These are phyloP conservation scores for Pythium myriotylum DNA, from an alignment of 352 stramenopile genomes.

Conservation along the genomic window DNA sequence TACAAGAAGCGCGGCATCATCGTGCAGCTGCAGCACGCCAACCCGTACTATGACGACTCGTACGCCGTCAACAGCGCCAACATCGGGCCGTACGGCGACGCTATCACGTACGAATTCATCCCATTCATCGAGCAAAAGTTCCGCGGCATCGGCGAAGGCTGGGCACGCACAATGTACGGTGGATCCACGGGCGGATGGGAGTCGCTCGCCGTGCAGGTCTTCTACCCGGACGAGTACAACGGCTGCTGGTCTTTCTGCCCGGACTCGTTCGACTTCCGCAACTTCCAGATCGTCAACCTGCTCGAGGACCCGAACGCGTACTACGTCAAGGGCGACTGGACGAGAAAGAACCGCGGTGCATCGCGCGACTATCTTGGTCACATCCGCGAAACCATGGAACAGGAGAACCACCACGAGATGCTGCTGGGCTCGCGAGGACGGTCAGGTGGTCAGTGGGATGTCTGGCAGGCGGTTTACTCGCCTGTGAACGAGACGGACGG, in stretches of 20 bases:
- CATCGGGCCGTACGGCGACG: slow-evolving; percentile 72
- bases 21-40: slow-evolving; percentile 76
- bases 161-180: slow-evolving; percentile 77
- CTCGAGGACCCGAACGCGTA: slow-evolving; percentile 69
- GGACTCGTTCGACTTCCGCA: slow-evolving; percentile 74
- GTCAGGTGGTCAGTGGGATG: slow-evolving; percentile 75
- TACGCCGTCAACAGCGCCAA: slow-evolving; percentile 80
- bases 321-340: slow-evolving; percentile 70
- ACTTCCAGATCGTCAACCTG: slow-evolving; percentile 75
- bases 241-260: slow-evolving; percentile 83
- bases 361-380: slow-evolving; percentile 67
- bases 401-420: slow-evolving; percentile 79
- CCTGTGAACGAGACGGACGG: slow-evolving; percentile 61
- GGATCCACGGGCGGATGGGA: slow-evolving; percentile 75
- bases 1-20: slow-evolving; percentile 69
- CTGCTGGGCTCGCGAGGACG: slow-evolving; percentile 60
- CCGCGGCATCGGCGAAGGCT: slow-evolving; percentile 63
- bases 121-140: slow-evolving; percentile 62
- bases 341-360: slow-evolving; percentile 63
- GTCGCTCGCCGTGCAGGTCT: slow-evolving; percentile 72
- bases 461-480: slow-evolving; percentile 75
- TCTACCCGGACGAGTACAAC: slow-evolving; percentile 80
- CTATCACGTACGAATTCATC: slow-evolving; percentile 80
- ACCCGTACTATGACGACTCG: slow-evolving; percentile 82
- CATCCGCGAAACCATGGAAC: slow-evolving; percentile 70